Evolutionary conservation across 176 grass and related monocot species (phyloP), one percentile per base, ranked within the genome.

Genomic region (Ananas comosus): DNA sequence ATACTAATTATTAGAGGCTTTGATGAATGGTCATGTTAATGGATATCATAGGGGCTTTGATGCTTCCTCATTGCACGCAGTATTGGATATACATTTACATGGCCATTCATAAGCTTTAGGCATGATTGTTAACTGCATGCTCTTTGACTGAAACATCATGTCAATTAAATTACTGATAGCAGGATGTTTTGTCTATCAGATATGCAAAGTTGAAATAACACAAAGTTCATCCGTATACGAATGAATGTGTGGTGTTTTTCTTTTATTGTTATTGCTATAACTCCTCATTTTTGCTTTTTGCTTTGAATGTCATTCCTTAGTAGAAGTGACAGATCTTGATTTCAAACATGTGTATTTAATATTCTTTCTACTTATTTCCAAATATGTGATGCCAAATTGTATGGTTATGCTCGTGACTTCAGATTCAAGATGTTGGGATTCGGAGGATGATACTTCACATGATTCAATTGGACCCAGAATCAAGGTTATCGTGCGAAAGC

Each of bases 371-470:
- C 12, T 58, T 71, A 23, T 80, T 75, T 28, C 50, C 58, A 50
- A 54, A 23, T 49, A 48, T 8, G 33, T 70, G 72, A 2, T 8
- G 74, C 17, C 53, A 69, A 74, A 13, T 33, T 49, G n/a, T 0
- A 64, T 54, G 51, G 52, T 74, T 49, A 64, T 67, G 71, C 24
- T 68, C 86, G 50, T 80, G 56, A 74, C 74, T 85, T 80, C 82
- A 97, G 93, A 92, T 97, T 83, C 93, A 97, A 88, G 93, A 92
- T 81, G 49, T 69, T 75, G 86, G 86, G 79, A 92, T 97, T 71
- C 89, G 76, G 67, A 88, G 90, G 50, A 92, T 97, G 93, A 87
- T 97, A 87, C 89, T 92, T 85, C 89, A 97, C 77, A 97, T 97
- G 93, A 97, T 92, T 70, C 93, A 97, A 78, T 85, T 97, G 65